Base-by-base conservation (phyloP, 495 filamentous ascomycete genomes). In the Chaetomium cochliodes region DNA sequence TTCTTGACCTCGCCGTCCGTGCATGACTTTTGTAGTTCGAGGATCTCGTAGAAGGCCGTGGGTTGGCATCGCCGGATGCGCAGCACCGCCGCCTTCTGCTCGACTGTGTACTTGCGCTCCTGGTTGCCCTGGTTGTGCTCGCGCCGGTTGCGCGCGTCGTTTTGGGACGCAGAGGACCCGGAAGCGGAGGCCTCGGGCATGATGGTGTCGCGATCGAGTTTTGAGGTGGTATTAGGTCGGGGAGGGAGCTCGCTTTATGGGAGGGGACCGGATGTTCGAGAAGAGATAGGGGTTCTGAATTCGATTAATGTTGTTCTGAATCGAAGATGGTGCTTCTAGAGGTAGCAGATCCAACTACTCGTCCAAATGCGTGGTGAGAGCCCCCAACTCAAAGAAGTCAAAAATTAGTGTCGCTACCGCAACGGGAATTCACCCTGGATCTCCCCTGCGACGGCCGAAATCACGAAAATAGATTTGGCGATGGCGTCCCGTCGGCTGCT, bases 101-200 rank as follows among this genome's bases (percentile, higher is more conserved):
- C 94, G 25, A 84, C 76, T 7, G 93, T 98, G 77, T 87, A 96
- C 75, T 90, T 91, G 65, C 92, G 88, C 53, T 92, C 90, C 74
- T 93, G 90, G 74, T 92, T 96, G 65, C 94, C 94, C 71, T 98
- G 93, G 72, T 94, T 93, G 78, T 98, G 94, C 37, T 92, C 87
- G 64, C 90, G 88, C 30, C 68, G 64, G 72, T 83, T 85, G 76
- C 88, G 88, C 54, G 83, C 50, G 37, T 37, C 63, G 46, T 49
- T 49, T 15, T 55, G 70, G 57, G 74, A 73, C 76, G 84, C 79
- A 69, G 92, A 87, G 58, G 86, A 82, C 67, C 92, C 91, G 60
- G 89, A 89, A 62, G 92, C 81, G 70, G 85, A 88, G 66, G 90
- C 89, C 68, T 87, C 87, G 64, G 90, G 85, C 92, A 96, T 96